Base-by-base conservation (phyloP, 1,284 basidiomycete genomes). In the Flammula alnicola region DNA sequence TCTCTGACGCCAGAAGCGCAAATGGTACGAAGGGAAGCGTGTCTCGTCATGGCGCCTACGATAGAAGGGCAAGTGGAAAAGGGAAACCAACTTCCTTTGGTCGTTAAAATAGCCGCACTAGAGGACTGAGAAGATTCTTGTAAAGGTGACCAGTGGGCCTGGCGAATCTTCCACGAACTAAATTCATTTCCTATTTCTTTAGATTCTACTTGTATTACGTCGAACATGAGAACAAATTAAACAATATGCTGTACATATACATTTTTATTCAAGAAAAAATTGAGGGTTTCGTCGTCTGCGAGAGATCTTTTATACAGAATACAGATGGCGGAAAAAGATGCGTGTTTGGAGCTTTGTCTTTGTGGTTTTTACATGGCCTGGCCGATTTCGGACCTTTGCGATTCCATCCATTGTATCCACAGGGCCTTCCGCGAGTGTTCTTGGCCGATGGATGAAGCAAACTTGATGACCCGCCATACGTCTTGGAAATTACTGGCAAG, bases 401-500 rank as follows among this genome's bases (percentile, higher is more conserved):
- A 59, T 44, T 70, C 67, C 49, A 61, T 51, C 72, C 74, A 80
- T 26, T 66, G 63, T 16, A 77, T 70, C 78, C 80, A 81, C 50
- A 81, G 62, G 1, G 53, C 55, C 49, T 66, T 65, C 23, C 83
- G 68, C 25, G 70, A 64, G 10, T 59, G 60, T 42, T 78, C 73
- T 20, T 71, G 65, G 1, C 70, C 79, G 6, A 88, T 71, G 26
- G 69, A 68, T 14, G 70, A 63, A 16, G 79, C 79, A 53, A 88
- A 86, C 50, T 72, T 68, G 11, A 87, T 59, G 12, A 91, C 78
- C 43, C 74, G 78, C 80, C 82, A 88, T 2, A 81, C 80, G 60
- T 91, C 88, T 31, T 79, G 74, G 73, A 88, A 90, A 61, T 84
- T 80, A 53, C 81, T 89, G 40, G 82, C 88, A 14, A 91, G 75